phyloP scores from a whole-genome alignment of 208 protist species.

The Trichomonas gallinae region DNA sequence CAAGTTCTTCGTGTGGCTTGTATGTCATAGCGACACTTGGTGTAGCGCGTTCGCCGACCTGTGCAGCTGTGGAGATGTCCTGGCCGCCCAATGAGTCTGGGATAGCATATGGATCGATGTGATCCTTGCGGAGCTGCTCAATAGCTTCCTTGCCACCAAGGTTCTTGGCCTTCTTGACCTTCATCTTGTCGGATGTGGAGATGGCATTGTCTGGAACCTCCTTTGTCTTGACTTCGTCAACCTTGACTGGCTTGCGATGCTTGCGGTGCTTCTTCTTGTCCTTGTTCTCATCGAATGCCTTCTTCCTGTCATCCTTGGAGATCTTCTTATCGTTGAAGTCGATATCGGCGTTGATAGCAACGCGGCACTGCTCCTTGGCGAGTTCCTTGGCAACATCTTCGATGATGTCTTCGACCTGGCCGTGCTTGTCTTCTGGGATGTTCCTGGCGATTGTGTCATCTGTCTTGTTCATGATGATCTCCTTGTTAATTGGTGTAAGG shows the following conservation, averaged over 20 bases:
- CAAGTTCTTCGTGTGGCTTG: not conserved
- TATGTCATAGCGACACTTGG: not conserved
- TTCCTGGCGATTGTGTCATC: not conserved
- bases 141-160: not conserved
- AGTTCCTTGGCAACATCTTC: not conserved
- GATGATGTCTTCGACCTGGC: not conserved
- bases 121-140: not conserved
- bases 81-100: not conserved
- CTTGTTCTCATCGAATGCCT: not conserved
- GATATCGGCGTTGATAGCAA: not conserved
- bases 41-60: not conserved
- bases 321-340: not conserved
- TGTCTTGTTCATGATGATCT: not conserved
- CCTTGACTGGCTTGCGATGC: not conserved
- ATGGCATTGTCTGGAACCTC: not conserved
- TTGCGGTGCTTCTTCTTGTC: not conserved
- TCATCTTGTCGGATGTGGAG: not conserved
- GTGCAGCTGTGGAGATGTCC: not conserved
- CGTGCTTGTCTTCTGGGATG: not conserved
- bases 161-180: not conserved
- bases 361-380: not conserved
- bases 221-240: not conserved
- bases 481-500: not conserved
- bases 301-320: not conserved
- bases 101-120: not conserved